A percentile compares a stretch with the other conserved stretches of the same genome.
Conservation (phyloP, 495 filamentous ascomycete genomes). For the Aspergillus diversus region DNA sequence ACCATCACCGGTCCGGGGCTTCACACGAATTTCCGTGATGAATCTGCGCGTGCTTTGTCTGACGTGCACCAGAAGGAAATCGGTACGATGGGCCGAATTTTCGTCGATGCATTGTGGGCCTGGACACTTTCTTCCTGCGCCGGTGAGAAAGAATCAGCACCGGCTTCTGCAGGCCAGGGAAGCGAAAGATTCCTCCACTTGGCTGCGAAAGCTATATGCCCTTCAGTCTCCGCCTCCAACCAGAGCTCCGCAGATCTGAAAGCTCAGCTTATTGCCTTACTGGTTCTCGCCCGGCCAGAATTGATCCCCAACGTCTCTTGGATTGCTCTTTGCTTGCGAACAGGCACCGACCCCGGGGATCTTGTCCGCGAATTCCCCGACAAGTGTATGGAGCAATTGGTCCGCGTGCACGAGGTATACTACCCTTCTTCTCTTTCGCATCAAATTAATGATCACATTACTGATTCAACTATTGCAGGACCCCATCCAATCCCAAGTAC, state of each 20-base stretch:
- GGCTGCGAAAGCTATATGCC: constrained; percentile 73
- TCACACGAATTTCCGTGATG: constrained; percentile 59
- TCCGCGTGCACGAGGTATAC: constrained; percentile 36
- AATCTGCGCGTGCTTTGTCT: constrained; percentile 60
- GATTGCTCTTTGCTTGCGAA: constrained; percentile 83
- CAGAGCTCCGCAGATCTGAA: constrained; percentile 51
- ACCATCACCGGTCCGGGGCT: constrained; percentile 64
- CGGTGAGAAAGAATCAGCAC: constrained; percentile 76
- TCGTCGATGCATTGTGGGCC: constrained; percentile 77
- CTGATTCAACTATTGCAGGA: constrained; percentile 26
- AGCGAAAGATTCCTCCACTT: constrained; percentile 54
- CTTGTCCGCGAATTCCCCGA: constrained; percentile 59
- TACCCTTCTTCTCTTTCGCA: background rate
- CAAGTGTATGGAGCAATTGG: constrained; percentile 54
- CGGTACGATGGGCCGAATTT: constrained; percentile 54
- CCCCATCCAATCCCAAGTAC: constrained; percentile 44
- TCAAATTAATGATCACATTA: background rate
- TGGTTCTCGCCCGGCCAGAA: constrained; percentile 77
- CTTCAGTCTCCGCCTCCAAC: constrained; percentile 44
- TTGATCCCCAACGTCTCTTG: constrained; percentile 78
- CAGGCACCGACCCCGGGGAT: constrained; percentile 78
- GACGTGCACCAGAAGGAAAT: constrained; percentile 60
- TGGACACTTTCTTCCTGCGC: constrained; percentile 71
- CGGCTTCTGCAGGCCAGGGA: constrained; percentile 68
- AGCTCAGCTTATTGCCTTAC: constrained; percentile 68